phyloP scores from a whole-genome alignment of 192 early-diverging fungal species.

The Coemansia sp. region DNA sequence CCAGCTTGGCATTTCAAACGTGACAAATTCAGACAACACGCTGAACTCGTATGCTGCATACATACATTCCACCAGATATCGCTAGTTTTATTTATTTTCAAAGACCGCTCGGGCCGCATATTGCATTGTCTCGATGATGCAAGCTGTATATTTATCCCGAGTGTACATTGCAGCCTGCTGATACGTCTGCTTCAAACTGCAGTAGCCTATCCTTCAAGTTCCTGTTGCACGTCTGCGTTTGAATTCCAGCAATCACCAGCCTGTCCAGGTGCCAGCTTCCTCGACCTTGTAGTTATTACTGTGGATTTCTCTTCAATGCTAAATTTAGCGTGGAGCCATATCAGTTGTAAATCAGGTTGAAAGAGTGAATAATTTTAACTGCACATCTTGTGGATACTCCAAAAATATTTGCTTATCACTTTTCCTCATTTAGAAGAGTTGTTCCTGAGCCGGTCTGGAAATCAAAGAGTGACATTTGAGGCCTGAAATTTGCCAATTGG shows the following conservation, averaged over 20 bases:
- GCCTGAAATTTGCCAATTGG: neutral
- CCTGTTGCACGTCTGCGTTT: neutral
- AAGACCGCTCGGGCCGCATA: neutral
- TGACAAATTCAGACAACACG: neutral
- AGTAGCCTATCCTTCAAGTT: neutral
- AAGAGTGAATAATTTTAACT: neutral
- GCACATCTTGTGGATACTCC: neutral
- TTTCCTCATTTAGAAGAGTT: neutral
- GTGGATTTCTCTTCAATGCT: neutral
- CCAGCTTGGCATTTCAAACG: neutral
- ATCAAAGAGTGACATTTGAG: constrained; percentile 2
- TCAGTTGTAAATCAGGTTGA: neutral
- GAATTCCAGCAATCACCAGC: neutral
- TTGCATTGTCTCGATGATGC: too few species aligned
- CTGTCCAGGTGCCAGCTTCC: neutral
- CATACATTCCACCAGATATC: neutral
- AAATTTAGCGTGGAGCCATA: neutral
- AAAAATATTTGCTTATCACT: neutral
- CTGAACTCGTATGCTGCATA: neutral
- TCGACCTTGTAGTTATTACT: neutral
- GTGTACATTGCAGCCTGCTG: neutral
- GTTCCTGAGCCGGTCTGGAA: neutral
- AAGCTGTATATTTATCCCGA: too few species aligned
- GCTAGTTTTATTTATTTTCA: neutral
- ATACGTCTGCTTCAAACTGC: neutral